A percentile compares a stretch with the other conserved stretches of the same genome.
Evolutionary conservation across 2,329 filamentous ascomycete genomes (phyloP).

Genomic region (Colletotrichum navitas): DNA sequence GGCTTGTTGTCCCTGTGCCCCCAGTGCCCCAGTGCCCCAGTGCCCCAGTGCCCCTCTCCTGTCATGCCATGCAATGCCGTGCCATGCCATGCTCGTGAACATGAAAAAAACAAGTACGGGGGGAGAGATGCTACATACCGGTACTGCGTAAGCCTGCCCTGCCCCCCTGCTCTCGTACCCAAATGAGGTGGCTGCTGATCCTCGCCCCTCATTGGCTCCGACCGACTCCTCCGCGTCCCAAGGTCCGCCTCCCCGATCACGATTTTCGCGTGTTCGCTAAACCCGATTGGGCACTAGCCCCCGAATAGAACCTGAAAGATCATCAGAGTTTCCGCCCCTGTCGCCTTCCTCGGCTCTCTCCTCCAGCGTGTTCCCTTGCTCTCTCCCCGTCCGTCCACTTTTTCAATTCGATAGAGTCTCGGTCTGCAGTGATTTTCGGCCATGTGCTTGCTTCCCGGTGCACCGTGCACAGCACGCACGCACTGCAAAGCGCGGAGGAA

Average conservation of each 20-base stretch:
- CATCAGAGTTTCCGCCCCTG: constrained; percentile 8
- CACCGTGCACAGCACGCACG: constrained; percentile 4
- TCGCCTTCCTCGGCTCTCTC: not conserved
- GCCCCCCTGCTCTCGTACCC: not conserved
- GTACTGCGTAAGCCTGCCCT: too few relatives aligned
- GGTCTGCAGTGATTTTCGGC: constrained; percentile 36
- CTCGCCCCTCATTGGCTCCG: not conserved
- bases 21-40: too few relatives aligned
- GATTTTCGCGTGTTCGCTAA: not conserved
- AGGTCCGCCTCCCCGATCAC: constrained; percentile 1
- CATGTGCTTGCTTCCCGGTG: constrained; percentile 1
- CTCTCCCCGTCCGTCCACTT: constrained; percentile 24
- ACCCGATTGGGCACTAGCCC: not conserved
- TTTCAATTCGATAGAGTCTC: constrained; percentile 39
- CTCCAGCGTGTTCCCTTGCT: not conserved
- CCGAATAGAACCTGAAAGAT: not conserved
- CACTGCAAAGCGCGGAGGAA: not conserved
- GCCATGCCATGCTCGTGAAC: not conserved
- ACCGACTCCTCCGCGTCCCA: not conserved
- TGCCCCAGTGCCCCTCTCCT: not conserved
- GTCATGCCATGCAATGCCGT: not conserved
- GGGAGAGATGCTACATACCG: not conserved
- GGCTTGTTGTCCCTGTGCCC: constrained; percentile 5
- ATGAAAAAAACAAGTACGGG: constrained; percentile 13
- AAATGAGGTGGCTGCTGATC: not conserved